Percentiles rank a stretch among this genome's conserved stretches.
phyloP scores from a whole-genome alignment of 2,329 filamentous ascomycete genomes.

The Xylariaceae sp. region DNA sequence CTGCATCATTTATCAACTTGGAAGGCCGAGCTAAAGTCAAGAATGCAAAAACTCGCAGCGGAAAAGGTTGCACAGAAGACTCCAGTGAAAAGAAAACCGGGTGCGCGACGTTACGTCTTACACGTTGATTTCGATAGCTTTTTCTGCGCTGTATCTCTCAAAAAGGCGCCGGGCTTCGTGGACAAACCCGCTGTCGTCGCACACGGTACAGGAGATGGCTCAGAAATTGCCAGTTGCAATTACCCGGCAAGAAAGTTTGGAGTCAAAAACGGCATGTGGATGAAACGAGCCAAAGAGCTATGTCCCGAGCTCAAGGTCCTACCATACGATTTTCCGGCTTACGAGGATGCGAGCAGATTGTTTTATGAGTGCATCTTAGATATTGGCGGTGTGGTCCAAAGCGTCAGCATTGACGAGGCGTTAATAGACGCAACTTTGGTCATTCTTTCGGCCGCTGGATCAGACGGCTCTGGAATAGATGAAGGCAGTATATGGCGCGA shows the following conservation, averaged over 20 bases:
- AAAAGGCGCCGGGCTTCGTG: constrained; percentile 67
- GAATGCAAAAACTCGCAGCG: constrained; percentile 73
- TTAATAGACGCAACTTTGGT: constrained; percentile 75
- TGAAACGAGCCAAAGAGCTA: constrained; percentile 79
- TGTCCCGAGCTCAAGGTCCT: constrained; percentile 84
- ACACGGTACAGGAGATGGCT: constrained; percentile 77
- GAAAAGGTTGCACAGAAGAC: constrained; percentile 55
- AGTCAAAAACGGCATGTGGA: constrained; percentile 99
- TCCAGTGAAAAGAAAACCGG: constrained; percentile 50
- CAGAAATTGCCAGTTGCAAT: constrained; percentile 97
- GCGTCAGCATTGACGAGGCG: constrained; percentile 94
- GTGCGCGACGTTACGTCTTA: constrained; percentile 74
- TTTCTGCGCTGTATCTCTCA: constrained; percentile 87
- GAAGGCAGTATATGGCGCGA: constrained; percentile 72
- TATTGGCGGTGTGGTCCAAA: constrained; percentile 81
- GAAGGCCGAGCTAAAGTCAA: constrained; percentile 91
- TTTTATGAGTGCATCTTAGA: constrained; percentile 85
- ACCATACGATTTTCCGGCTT: constrained; percentile 93
- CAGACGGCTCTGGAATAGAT: constrained; percentile 59
- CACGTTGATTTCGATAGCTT: constrained; percentile 99
- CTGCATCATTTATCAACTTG: constrained; percentile 93
- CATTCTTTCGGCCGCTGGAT: constrained; percentile 62
- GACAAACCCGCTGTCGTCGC: constrained; percentile 85
- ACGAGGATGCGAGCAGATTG: constrained; percentile 81
- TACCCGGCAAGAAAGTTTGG: constrained; percentile 84